phyloP scores from a whole-genome alignment of 1,139 yeast species.

The Magnusiomyces suaveolens region DNA sequence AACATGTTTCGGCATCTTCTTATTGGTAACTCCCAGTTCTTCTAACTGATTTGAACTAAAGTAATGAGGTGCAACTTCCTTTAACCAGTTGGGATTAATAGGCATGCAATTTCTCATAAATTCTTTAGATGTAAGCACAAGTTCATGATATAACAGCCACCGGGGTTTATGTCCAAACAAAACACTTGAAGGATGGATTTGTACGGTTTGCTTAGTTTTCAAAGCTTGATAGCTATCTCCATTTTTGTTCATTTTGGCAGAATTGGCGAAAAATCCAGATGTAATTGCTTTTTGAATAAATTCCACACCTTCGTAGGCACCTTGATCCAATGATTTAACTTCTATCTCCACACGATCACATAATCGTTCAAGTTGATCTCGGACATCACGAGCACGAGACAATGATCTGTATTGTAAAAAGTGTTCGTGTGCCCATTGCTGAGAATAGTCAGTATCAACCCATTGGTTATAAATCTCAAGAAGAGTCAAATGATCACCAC shows the following conservation, averaged over 20 bases:
- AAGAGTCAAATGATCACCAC: conserved; percentile 73
- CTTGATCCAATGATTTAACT: conserved; percentile 23
- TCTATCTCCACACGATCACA: conserved; percentile 52
- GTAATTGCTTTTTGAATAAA: conserved; percentile 59
- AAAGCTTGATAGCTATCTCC: conserved; percentile 65
- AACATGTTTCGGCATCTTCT: conserved; percentile 15
- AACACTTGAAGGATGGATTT: conserved; percentile 76
- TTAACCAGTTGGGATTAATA: conserved; percentile 55
- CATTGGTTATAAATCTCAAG: conserved; percentile 70
- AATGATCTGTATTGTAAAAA: conserved; percentile 69
- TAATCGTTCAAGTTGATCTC: conserved; percentile 57
- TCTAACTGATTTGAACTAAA: conserved; percentile 27
- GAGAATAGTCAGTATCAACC: conserved; percentile 60
- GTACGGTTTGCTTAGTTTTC: conserved; percentile 55
- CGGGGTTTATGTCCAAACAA: conserved; percentile 53
- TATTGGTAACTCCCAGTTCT: conserved; percentile 15
- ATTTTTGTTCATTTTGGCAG: conserved; percentile 57
- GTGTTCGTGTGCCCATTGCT: conserved; percentile 81
- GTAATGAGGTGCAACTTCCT: conserved; percentile 58
- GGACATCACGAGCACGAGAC: conserved; percentile 58
- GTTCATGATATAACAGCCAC: conserved; percentile 66
- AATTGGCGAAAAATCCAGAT: conserved; percentile 75
- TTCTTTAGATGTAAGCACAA: conserved; percentile 79
- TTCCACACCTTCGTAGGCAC: conserved; percentile 16
- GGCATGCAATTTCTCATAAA: conserved; percentile 81